Conservation (phyloP, 108 stramenopile genomes). For the Mediolabrus comicus region DNA sequence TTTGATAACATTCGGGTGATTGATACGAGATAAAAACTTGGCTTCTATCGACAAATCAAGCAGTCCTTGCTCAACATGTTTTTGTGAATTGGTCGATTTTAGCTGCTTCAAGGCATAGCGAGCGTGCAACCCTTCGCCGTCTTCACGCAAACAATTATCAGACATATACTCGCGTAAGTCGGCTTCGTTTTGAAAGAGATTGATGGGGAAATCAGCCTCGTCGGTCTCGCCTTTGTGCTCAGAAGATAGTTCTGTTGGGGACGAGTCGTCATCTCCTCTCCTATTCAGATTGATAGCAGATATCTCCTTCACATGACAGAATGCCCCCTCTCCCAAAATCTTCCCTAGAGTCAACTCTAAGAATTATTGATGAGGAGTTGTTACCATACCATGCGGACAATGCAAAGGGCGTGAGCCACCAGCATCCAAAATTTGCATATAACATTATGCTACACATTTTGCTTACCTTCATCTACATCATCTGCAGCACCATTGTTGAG, state of each 20-base stretch:
- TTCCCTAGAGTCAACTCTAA: slow-evolving; percentile 69
- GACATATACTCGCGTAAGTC: slow-evolving; percentile 41
- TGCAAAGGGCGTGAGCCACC: no score
- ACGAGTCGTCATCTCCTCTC: background rate
- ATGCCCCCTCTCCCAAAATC: slow-evolving; percentile 68
- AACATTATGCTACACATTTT: background rate
- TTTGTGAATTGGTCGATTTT: slow-evolving; percentile 7
- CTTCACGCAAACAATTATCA: slow-evolving; percentile 17
- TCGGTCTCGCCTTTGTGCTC: slow-evolving; percentile 10
- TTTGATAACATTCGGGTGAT: slow-evolving; percentile 70
- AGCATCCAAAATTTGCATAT: no score
- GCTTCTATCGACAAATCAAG: slow-evolving; percentile 74
- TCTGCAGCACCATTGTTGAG: slow-evolving; percentile 6
- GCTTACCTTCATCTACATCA: background rate
- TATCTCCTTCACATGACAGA: slow-evolving; percentile 79
- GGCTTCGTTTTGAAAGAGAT: slow-evolving; percentile 18
- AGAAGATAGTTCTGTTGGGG: background rate
- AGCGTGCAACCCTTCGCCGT: slow-evolving; percentile 4
- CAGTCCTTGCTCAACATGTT: slow-evolving; percentile 28
- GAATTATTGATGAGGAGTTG: background rate
- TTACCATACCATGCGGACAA: no score
- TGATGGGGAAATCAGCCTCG: slow-evolving; percentile 27
- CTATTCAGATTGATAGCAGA: slow-evolving; percentile 51
- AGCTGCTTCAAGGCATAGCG: slow-evolving; percentile 45
- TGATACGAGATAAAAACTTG: slow-evolving; percentile 57